Conservation (phyloP, 345 rosid genomes). For the Crucihimalaya himalaica region DNA sequence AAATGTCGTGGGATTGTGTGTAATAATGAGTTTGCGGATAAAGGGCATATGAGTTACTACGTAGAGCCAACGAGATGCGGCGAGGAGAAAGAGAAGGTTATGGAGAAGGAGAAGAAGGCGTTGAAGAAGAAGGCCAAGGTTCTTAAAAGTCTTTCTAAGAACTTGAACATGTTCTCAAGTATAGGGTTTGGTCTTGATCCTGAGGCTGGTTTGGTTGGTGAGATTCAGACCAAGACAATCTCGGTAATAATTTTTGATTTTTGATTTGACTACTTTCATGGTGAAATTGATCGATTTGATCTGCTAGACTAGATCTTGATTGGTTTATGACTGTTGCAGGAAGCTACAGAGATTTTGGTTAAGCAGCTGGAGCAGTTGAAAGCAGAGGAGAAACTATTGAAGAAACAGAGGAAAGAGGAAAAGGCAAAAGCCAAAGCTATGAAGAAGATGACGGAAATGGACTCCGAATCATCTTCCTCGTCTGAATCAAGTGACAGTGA, state of each 20-base stretch:
- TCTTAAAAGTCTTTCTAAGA: conserved; percentile 49
- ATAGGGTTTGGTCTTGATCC: conserved; percentile 46
- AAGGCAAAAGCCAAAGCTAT: conserved; percentile 48
- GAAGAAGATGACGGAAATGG: conserved; percentile 38
- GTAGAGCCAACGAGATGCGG: conserved; percentile 35
- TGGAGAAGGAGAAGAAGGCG: conserved; percentile 42
- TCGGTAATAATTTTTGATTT: conserved; percentile 40
- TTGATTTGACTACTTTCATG: background rate
- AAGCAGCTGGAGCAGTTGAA: conserved; percentile 55
- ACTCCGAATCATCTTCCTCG: conserved; percentile 47
- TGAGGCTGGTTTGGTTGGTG: conserved; percentile 37
- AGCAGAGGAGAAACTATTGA: conserved; percentile 58
- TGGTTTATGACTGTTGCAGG: conserved; percentile 44
- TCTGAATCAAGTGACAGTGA: conserved; percentile 58
- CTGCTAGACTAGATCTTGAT: background rate
- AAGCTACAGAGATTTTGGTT: conserved; percentile 55
- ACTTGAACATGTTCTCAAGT: conserved; percentile 43
- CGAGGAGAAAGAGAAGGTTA: conserved; percentile 29
- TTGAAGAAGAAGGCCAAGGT: conserved; percentile 55
- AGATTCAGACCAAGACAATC: conserved; percentile 46
- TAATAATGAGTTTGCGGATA: conserved; percentile 42
- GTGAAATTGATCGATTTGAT: background rate
- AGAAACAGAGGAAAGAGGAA: conserved; percentile 58
- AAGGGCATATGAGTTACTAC: conserved; percentile 48
- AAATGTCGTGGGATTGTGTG: conserved; percentile 21